These are phyloP conservation scores for Trichophyton simii DNA, from an alignment of 2,329 filamentous ascomycete species.

Conservation along the genomic window DNA sequence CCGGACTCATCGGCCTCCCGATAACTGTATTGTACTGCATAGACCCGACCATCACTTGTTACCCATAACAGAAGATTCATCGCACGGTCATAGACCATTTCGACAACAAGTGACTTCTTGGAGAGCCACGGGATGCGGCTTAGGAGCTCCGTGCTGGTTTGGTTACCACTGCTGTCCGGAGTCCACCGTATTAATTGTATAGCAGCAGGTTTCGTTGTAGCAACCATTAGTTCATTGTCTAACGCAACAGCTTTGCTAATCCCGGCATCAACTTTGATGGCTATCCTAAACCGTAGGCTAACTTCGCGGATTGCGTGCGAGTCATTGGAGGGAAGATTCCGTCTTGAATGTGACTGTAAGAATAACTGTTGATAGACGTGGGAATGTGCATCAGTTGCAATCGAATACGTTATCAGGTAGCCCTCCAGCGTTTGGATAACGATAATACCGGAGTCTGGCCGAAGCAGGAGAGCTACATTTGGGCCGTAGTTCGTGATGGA, in stretches of 20 bases:
- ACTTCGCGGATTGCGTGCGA: constrained; percentile 72
- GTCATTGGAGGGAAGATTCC: constrained; percentile 63
- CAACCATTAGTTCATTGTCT: constrained; percentile 84
- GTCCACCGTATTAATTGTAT: constrained; percentile 95
- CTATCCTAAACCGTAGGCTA: constrained; percentile 87
- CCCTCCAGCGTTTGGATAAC: constrained; percentile 77
- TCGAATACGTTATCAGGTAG: constrained; percentile 86
- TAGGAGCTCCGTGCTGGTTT: constrained; percentile 82
- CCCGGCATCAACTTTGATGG: constrained; percentile 93
- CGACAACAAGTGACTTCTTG: constrained; percentile 60
- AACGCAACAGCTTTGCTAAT: constrained; percentile 78
- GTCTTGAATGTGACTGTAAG: constrained; percentile 35
- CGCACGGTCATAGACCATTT: constrained; percentile 87
- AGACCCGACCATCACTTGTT: constrained; percentile 73
- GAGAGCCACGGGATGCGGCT: constrained; percentile 77
- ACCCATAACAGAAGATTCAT: constrained; percentile 96
- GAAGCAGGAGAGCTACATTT: constrained; percentile 72
- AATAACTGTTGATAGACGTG: constrained; percentile 79
- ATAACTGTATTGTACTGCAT: constrained; percentile 66
- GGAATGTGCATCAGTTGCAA: constrained; percentile 70
- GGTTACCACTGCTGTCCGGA: constrained; percentile 64
- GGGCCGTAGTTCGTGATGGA: constrained; percentile 74
- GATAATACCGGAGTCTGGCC: constrained; percentile 83
- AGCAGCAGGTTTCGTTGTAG: constrained; percentile 82
- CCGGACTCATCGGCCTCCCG: constrained; percentile 33